Percentiles rank a stretch among this genome's conserved stretches.
Conservation (phyloP, 2,329 filamentous ascomycete species). For the Sporothrix phasma region DNA sequence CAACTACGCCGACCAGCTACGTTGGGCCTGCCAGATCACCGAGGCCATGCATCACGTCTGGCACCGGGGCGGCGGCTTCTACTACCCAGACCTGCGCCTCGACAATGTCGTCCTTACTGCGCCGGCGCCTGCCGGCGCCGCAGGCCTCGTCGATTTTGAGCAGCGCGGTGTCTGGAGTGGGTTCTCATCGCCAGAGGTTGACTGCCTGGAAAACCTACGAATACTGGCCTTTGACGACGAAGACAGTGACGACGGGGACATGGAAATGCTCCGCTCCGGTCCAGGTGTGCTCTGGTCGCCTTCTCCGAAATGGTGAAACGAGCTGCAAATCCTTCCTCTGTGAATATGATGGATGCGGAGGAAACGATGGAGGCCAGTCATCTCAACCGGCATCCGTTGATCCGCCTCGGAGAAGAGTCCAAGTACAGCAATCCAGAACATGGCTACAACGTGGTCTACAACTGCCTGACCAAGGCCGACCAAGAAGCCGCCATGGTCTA, state of each 20-base stretch:
- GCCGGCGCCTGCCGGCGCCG: constrained; percentile 27
- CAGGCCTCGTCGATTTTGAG: constrained; percentile 52
- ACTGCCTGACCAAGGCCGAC: constrained; percentile 39
- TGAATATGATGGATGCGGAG: no score
- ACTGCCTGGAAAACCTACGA: constrained; percentile 48
- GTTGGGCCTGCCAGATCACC: constrained; percentile 45
- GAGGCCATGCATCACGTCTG: constrained; percentile 42
- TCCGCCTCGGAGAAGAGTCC: constrained; percentile 15
- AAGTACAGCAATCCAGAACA: constrained; percentile 38
- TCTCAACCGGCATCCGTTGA: neutral
- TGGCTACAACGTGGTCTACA: constrained; percentile 49
- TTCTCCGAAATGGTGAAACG: constrained; percentile 30
- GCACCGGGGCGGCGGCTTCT: constrained; percentile 37
- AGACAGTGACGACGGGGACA: constrained; percentile 29
- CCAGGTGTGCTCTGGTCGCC: constrained; percentile 34
- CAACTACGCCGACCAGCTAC: constrained; percentile 35
- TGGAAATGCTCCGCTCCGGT: constrained; percentile 32
- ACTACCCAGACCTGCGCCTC: constrained; percentile 50
- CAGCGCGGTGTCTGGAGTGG: constrained; percentile 54
- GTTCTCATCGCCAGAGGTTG: constrained; percentile 51
- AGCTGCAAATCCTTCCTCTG: no score
- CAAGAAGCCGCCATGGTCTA: constrained; percentile 51
- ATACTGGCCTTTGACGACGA: constrained; percentile 39
- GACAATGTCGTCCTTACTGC: constrained; percentile 48
- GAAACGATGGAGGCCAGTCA: no score